phyloP scores from a whole-genome alignment of 2,329 filamentous ascomycete species.

The Neodidymelliopsis sp. region DNA sequence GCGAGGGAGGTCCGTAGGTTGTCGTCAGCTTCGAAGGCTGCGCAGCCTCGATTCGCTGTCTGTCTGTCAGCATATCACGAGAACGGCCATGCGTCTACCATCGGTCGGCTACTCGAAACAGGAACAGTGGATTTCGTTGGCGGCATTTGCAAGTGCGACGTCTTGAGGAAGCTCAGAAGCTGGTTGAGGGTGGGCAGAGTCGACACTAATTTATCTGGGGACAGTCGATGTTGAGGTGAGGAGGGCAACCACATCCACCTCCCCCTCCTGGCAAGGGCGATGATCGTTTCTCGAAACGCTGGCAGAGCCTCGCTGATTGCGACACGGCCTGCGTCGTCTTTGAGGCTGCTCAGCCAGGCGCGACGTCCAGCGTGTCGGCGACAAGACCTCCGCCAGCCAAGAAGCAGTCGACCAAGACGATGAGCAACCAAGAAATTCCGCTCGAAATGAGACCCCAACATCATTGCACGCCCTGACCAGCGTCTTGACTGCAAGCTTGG shows the following conservation, averaged over 20 bases:
- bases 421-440: conserved; percentile 12
- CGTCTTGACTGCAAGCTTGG: conserved; percentile 4
- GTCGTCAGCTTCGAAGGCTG: conserved; percentile 4
- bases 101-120: not conserved
- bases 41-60: not conserved
- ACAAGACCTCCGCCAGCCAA: conserved; percentile 18
- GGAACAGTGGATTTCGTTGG: not conserved
- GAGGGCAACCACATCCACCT: conserved; percentile 5
- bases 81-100: not conserved
- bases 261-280: conserved; percentile 10
- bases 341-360: conserved; percentile 1
- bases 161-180: not conserved
- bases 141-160: not conserved
- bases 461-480: conserved; percentile 15
- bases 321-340: conserved; percentile 12
- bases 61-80: not conserved
- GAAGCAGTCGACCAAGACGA: conserved; percentile 8
- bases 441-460: conserved; percentile 11
- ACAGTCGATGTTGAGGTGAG: conserved; percentile 2
- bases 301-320: conserved; percentile 14
- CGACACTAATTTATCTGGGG: not conserved
- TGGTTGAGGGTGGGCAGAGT: not conserved
- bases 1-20: not conserved
- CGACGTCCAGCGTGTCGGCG: conserved; percentile 13
- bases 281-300: conserved; percentile 6